These are phyloP conservation scores for Prunus mume DNA, from an alignment of 306 rosid species.

Conservation along the genomic window DNA sequence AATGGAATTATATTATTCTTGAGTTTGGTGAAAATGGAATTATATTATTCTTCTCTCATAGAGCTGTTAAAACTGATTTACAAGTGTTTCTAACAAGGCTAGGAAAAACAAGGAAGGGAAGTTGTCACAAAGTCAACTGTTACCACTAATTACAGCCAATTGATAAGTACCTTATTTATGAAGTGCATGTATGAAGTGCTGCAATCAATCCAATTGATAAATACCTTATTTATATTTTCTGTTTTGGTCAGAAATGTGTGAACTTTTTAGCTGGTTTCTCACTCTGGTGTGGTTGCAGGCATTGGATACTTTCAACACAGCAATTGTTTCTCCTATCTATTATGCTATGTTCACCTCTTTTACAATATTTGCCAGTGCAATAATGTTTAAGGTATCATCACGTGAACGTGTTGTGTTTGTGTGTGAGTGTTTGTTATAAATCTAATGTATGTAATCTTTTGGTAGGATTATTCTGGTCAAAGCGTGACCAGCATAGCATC, in stretches of 20 bases:
- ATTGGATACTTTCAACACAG: slow-evolving; percentile 79
- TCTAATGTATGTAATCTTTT: slow-evolving; percentile 14
- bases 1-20: no score
- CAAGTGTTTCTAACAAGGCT: no score
- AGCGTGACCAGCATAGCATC: slow-evolving; percentile 76
- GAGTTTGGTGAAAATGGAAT: no score
- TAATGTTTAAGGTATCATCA: slow-evolving; percentile 80
- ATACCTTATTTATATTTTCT: background rate
- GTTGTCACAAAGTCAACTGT: no score
- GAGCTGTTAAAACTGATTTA: no score
- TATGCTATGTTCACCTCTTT: slow-evolving; percentile 86
- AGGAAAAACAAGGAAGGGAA: no score
- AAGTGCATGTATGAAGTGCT: background rate
- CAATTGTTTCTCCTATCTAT: slow-evolving; percentile 86
- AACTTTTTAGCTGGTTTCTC: background rate
- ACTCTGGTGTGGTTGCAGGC: slow-evolving; percentile 46
- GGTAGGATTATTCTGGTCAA: slow-evolving; percentile 90
- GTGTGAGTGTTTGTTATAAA: background rate
- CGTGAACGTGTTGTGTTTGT: background rate
- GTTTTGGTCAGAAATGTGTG: background rate
- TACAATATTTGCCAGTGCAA: slow-evolving; percentile 83
- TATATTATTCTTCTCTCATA: no score
- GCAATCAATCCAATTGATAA: background rate
- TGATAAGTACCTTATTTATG: no score
- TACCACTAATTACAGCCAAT: no score